Conservation (phyloP, 768 basidiomycete genomes). For the Arthromyces matolae region DNA sequence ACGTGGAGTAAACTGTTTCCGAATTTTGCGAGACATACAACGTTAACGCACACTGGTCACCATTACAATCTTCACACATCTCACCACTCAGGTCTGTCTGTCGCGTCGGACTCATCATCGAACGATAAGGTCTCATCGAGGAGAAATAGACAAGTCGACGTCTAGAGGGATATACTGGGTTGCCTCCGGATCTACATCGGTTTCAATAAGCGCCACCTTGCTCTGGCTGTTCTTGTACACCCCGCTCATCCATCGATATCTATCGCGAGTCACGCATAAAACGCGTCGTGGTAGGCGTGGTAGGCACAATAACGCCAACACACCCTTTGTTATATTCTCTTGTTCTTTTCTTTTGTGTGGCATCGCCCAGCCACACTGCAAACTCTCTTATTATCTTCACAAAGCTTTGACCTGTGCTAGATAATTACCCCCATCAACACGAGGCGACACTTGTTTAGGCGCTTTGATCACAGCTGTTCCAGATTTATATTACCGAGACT, state of each 20-base stretch:
- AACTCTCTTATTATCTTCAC: background rate
- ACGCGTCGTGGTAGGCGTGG: background rate
- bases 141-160: too few species aligned
- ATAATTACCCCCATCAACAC: background rate
- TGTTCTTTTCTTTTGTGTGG: background rate
- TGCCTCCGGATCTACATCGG: too few species aligned
- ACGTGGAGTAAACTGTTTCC: too few species aligned
- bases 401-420: background rate
- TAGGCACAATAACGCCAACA: background rate
- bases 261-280: background rate
- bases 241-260: background rate
- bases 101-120: too few species aligned
- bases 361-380: background rate
- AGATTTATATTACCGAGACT: background rate
- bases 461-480: conserved; percentile 2
- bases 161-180: too few species aligned
- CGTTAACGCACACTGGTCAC: too few species aligned
- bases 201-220: too few species aligned
- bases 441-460: background rate
- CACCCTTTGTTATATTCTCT: background rate
- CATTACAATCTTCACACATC: too few species aligned
- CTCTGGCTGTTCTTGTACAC: too few species aligned
- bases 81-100: too few species aligned
- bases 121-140: too few species aligned
- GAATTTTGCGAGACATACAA: too few species aligned